Evolutionary conservation across 2,329 filamentous ascomycete species (phyloP).

Genomic region (Colletotrichum gloeosporioides): DNA sequence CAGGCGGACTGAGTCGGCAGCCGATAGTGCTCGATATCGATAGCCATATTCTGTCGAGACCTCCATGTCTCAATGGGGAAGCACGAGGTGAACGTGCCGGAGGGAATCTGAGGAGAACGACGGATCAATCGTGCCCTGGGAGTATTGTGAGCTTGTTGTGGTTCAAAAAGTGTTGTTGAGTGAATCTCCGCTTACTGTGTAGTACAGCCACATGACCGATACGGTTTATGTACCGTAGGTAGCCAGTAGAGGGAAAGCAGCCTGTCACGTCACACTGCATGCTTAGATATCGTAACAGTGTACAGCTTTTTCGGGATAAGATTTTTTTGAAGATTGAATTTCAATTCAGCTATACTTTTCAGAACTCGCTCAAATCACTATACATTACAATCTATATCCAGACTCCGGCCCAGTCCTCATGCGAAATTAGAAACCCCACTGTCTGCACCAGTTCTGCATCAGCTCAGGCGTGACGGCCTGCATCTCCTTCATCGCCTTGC

Average conservation of each 20-base stretch:
- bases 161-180: no score
- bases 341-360: not conserved
- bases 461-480: conserved; percentile 45
- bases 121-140: no score
- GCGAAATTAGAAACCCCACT: conserved; percentile 42
- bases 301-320: no score
- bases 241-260: no score
- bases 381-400: not conserved
- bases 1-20: not conserved
- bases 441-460: conserved; percentile 53
- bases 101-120: no score
- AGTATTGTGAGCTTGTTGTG: no score
- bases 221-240: no score
- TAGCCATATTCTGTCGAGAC: not conserved
- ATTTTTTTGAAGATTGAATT: not conserved
- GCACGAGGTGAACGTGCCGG: no score
- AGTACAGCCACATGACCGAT: no score
- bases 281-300: no score
- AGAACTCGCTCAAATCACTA: not conserved
- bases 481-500: conserved; percentile 46
- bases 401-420: not conserved
- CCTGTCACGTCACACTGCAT: no score
- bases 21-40: not conserved
- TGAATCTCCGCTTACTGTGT: no score
- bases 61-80: not conserved